phyloP scores from a whole-genome alignment of 805 yeast species.

The Ogataea haglerorum region DNA sequence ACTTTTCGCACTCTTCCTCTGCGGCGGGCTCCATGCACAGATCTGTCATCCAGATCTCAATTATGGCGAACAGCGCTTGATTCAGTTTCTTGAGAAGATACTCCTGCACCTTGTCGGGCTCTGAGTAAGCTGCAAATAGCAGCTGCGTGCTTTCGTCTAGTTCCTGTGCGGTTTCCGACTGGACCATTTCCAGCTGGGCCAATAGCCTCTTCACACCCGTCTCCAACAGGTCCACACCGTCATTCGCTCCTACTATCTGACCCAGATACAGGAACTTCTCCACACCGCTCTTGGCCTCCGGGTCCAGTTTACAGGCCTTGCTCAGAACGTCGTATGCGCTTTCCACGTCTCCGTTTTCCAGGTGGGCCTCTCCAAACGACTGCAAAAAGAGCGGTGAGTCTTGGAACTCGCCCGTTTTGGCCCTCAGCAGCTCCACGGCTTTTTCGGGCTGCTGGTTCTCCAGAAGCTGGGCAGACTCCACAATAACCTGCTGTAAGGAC shows the following conservation, averaged over 20 bases:
- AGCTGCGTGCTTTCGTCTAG: constrained; percentile 23
- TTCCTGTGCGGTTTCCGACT: constrained; percentile 11
- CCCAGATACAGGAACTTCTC: constrained; percentile 90
- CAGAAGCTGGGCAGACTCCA: constrained; percentile 35
- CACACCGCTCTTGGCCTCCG: constrained; percentile 58
- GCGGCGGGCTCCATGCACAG: constrained; percentile 92
- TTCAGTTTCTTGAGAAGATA: constrained; percentile 57
- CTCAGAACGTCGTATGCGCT: constrained; percentile 64
- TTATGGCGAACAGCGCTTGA: constrained; percentile 77
- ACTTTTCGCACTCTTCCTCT: constrained; percentile 70
- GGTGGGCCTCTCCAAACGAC: constrained; percentile 67
- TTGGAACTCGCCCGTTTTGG: constrained; percentile 34
- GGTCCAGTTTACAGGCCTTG: constrained; percentile 65
- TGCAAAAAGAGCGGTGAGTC: constrained; percentile 48
- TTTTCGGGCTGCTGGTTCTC: constrained; percentile 49
- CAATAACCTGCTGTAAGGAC: constrained; percentile 11
- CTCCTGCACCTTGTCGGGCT: constrained; percentile 27
- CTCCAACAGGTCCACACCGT: constrained; percentile 62
- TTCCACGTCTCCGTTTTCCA: constrained; percentile 79
- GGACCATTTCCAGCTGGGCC: constrained; percentile 33
- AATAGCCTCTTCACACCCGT: constrained; percentile 59
- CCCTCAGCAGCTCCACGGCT: constrained; percentile 49
- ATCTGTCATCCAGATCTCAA: constrained; percentile 98
- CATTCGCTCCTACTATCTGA: constrained; percentile 80
- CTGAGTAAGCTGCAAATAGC: constrained; percentile 28